Evolutionary conservation across 441 rosid genomes (phyloP).

Genomic region (Euphorbia schlechtendalii): DNA sequence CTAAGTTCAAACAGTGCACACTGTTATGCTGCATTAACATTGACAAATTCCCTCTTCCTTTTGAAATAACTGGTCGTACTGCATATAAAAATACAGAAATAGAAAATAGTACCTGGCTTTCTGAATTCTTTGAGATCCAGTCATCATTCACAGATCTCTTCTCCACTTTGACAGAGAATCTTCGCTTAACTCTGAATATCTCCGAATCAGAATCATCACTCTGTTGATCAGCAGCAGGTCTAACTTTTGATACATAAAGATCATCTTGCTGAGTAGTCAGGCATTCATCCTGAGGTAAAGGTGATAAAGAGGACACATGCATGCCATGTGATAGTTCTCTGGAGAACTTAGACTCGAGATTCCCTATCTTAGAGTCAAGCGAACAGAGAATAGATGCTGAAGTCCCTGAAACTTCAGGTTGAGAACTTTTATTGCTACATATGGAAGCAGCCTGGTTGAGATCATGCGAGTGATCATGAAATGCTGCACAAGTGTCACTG

Average conservation of each 20-base stretch:
- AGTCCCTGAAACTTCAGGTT: constrained; percentile 24
- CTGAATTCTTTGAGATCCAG: constrained; percentile 32
- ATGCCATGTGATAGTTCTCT: constrained; percentile 37
- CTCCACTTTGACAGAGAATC: constrained; percentile 54
- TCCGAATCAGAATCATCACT: constrained; percentile 84
- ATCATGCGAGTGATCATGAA: constrained; percentile 21
- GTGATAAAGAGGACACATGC: constrained; percentile 31
- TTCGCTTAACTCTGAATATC: constrained; percentile 89
- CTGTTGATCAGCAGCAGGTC: constrained; percentile 34
- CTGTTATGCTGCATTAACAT: not conserved
- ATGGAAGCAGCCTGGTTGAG: constrained; percentile 20
- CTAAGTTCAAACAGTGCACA: not conserved
- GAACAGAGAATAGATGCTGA: constrained; percentile 47
- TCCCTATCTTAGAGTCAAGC: constrained; percentile 29
- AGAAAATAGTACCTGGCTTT: constrained; percentile 43
- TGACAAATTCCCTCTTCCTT: not conserved
- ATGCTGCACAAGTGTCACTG: constrained; percentile 20
- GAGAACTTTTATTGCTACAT: constrained; percentile 20
- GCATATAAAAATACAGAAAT: not conserved
- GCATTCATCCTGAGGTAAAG: constrained; percentile 35
- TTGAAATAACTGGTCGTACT: not conserved
- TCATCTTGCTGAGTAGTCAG: constrained; percentile 20
- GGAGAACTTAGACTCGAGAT: constrained; percentile 26
- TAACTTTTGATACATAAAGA: constrained; percentile 25
- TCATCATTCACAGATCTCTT: constrained; percentile 39